Percentiles rank a stretch among this genome's conserved stretches.
phyloP scores from a whole-genome alignment of 1,284 basidiomycete genomes.

The Tremellales sp. region DNA sequence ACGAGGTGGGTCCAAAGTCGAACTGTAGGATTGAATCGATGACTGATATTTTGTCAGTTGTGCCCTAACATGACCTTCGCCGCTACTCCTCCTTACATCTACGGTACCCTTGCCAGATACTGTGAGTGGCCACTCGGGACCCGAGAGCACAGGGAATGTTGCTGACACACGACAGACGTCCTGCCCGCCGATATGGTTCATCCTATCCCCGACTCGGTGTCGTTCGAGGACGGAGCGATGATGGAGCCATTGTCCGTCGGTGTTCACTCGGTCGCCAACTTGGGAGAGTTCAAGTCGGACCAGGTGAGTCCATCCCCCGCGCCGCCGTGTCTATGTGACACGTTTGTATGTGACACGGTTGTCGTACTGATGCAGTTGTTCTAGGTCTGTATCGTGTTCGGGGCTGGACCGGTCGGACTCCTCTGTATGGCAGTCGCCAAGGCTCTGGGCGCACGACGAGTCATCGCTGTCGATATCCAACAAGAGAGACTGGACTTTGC shows the following conservation, averaged over 20 bases:
- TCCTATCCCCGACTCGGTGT: slow-evolving; percentile 44
- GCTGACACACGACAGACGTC: slow-evolving; percentile 11
- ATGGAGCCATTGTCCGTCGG: slow-evolving; percentile 93
- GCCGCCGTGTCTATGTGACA: not conserved
- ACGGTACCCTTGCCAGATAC: slow-evolving; percentile 46
- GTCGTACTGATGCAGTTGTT: not conserved
- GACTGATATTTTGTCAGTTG: slow-evolving; percentile 11
- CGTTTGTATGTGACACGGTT: too few species aligned
- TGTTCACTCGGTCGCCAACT: slow-evolving; percentile 76
- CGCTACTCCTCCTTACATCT: slow-evolving; percentile 43
- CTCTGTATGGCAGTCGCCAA: slow-evolving; percentile 89
- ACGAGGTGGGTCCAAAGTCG: slow-evolving; percentile 63
- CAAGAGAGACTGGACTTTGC: slow-evolving; percentile 80
- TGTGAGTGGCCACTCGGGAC: slow-evolving; percentile 16
- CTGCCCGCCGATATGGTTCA: slow-evolving; percentile 39
- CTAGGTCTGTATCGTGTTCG: slow-evolving; percentile 68
- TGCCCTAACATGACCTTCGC: slow-evolving; percentile 41
- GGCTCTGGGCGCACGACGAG: slow-evolving; percentile 74
- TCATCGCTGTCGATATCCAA: slow-evolving; percentile 81
- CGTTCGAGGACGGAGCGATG: slow-evolving; percentile 54
- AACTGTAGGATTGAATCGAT: slow-evolving; percentile 48
- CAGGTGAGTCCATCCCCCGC: slow-evolving; percentile 47
- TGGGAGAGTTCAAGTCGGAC: slow-evolving; percentile 67
- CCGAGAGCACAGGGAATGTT: not conserved
- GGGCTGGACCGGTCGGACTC: slow-evolving; percentile 84